phyloP scores from a whole-genome alignment of 495 filamentous ascomycete species.

The Emericellopsis terricola region DNA sequence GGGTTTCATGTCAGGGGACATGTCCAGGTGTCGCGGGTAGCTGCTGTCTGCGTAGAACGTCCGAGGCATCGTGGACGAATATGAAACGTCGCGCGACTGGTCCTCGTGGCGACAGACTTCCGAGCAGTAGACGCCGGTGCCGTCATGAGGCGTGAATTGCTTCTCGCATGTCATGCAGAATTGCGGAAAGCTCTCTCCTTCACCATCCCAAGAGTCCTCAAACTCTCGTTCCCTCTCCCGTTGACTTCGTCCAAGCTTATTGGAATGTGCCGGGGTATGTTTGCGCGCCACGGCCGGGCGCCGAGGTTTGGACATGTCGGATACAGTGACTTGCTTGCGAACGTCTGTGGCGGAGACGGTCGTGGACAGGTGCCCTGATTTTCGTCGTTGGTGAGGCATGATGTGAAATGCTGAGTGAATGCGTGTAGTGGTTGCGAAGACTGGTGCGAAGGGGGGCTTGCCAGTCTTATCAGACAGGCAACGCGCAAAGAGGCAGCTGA shows the following conservation, averaged over 20 bases:
- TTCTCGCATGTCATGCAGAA: slow-evolving; percentile 36
- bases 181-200: slow-evolving; percentile 31
- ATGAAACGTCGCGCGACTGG: slow-evolving; percentile 17
- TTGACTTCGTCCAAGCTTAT: slow-evolving; percentile 6
- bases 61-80: slow-evolving; percentile 9
- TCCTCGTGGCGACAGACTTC: slow-evolving; percentile 29
- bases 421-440: no score
- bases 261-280: slow-evolving; percentile 1
- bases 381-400: slow-evolving; percentile 32
- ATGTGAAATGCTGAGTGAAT: no score
- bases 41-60: slow-evolving; percentile 8
- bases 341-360: slow-evolving; percentile 31
- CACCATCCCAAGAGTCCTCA: slow-evolving; percentile 28
- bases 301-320: slow-evolving; percentile 14
- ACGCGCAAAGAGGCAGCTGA: no score
- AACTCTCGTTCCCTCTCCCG: slow-evolving; percentile 26
- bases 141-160: slow-evolving; percentile 25
- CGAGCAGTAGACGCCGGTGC: slow-evolving; percentile 28
- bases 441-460: no score
- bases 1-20: slow-evolving; percentile 15
- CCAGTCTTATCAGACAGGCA: no score
- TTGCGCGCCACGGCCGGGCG: slow-evolving; percentile 14
- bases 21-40: slow-evolving; percentile 18
- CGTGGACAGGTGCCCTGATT: slow-evolving; percentile 26
- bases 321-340: slow-evolving; percentile 18